Base-by-base conservation (phyloP, 257 asterid genomes). In the Knoxia roxburghii region DNA sequence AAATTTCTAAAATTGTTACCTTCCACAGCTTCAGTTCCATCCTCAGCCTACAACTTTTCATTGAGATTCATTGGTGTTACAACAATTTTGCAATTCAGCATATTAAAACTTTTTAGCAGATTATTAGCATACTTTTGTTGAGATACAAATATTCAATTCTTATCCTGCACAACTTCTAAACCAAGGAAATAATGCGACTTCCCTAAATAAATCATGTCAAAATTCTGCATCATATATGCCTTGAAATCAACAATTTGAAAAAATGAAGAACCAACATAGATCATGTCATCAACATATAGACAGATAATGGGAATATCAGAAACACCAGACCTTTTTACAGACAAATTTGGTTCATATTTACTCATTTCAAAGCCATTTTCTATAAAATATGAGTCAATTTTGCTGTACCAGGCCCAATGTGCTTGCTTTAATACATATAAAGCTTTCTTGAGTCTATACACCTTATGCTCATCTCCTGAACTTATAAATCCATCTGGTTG, bases 151-250 rank as follows among this genome's bases (percentile, higher is more conserved):
- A 54, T 26, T 27, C 29, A 66, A 40, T 68, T 54, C 61, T 53
- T 12, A 5, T 0, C 48, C 61, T 68, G 61, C 15, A 10, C 24
- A 14, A 73, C 68, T 18, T 73, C 64, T 11, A 14, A 58, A 1
- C 51, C 58, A 21, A 73, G 39, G 39, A 33, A 56, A 67, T 39
- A 62, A 58, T 57, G 49, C 7, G 66, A 10, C n/a, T n/a, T n/a
- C n/a, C n/a, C n/a, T n/a, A n/a, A n/a, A n/a, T n/a, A n/a, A n/a
- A n/a, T n/a, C n/a, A n/a, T n/a, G n/a, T n/a, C n/a, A n/a, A n/a
- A n/a, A n/a, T n/a, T n/a, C n/a, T n/a, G n/a, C n/a, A n/a, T n/a
- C n/a, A n/a, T n/a, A n/a, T n/a, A n/a, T n/a, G n/a, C n/a, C n/a
- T n/a, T n/a, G n/a, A n/a, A n/a, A n/a, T n/a, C n/a, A n/a, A n/a